Percentiles rank a stretch among this genome's conserved stretches.
Evolutionary conservation across 1,284 basidiomycete genomes (phyloP).

Genomic region (Ganoderma sinense): DNA sequence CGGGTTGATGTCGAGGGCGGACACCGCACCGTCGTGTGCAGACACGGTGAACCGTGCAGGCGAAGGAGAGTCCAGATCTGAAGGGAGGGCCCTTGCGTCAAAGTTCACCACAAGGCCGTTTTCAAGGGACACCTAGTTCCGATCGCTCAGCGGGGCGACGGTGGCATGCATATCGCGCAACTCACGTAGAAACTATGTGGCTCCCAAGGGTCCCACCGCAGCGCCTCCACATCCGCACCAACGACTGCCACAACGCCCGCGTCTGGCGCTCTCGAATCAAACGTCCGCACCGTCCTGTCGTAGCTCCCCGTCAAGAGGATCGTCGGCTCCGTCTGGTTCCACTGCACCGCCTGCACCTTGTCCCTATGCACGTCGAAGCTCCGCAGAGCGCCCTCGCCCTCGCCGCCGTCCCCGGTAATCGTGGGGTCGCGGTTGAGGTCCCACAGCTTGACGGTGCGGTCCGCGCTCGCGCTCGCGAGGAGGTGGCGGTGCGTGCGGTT

Average conservation of each 20-base stretch:
- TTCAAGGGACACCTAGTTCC: conserved; percentile 83
- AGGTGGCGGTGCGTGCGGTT: conserved; percentile 90
- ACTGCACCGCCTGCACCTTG: conserved; percentile 98
- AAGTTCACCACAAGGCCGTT: conserved; percentile 93
- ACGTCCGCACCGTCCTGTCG: conserved; percentile 92
- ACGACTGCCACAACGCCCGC: conserved; percentile 82
- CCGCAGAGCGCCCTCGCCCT: conserved; percentile 73
- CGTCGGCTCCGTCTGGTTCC: conserved; percentile 90
- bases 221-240: conserved; percentile 91
- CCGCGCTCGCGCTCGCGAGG: conserved; percentile 92
- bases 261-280: conserved; percentile 89
- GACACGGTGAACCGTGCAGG: conserved; percentile 88
- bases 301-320: conserved; percentile 94
- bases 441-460: conserved; percentile 97
- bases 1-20: conserved; percentile 91
- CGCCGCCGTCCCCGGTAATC: conserved; percentile 51
- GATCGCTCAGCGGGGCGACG: neutral
- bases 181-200: conserved; percentile 87
- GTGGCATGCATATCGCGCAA: conserved; percentile 23
- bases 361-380: conserved; percentile 93
- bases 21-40: conserved; percentile 96
- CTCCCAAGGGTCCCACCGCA: conserved; percentile 97
- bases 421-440: conserved; percentile 83
- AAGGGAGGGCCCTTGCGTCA: conserved; percentile 86
- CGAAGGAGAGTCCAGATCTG: conserved; percentile 64